Percentiles rank a stretch among this genome's conserved stretches.
Evolutionary conservation across 2,329 filamentous ascomycete species (phyloP).

Genomic region (Fusarium illudens): DNA sequence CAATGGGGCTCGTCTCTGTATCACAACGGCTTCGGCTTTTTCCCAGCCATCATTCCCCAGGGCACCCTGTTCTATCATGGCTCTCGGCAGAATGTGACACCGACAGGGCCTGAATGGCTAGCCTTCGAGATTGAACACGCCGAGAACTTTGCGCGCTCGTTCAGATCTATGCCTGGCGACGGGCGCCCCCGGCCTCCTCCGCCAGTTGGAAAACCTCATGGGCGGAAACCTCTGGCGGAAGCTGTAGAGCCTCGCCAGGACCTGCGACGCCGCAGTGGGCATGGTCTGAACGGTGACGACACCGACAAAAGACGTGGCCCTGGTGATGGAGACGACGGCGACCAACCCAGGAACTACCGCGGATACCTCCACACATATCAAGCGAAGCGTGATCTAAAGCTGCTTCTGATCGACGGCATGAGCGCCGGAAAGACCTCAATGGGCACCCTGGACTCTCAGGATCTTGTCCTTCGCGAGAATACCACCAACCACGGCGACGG

Average conservation of each 20-base stretch:
- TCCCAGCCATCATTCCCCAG: conserved; percentile 69
- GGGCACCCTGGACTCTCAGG: conserved; percentile 74
- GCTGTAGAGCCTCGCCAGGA: conserved; percentile 14
- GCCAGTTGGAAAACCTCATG: not conserved
- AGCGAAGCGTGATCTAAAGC: conserved; percentile 62
- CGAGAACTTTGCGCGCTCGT: conserved; percentile 64
- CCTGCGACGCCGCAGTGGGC: conserved; percentile 9
- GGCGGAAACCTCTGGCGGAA: not conserved
- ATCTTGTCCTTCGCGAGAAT: conserved; percentile 64
- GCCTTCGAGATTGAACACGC: conserved; percentile 82
- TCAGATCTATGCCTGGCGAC: not conserved
- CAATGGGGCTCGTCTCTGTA: conserved; percentile 78
- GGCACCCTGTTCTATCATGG: conserved; percentile 77
- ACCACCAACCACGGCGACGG: conserved; percentile 11
- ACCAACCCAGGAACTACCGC: conserved; percentile 26
- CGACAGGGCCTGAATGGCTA: conserved; percentile 71
- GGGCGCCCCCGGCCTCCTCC: not conserved
- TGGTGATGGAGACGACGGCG: conserved; percentile 9
- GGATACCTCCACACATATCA: conserved; percentile 75
- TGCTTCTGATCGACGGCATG: conserved; percentile 77
- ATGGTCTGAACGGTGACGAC: not conserved
- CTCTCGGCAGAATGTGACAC: conserved; percentile 52
- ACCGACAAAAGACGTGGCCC: not conserved
- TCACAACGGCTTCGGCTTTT: conserved; percentile 80
- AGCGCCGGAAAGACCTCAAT: conserved; percentile 70